phyloP scores from a whole-genome alignment of 106 monocot genomes.

The Apostasia ramifera region DNA sequence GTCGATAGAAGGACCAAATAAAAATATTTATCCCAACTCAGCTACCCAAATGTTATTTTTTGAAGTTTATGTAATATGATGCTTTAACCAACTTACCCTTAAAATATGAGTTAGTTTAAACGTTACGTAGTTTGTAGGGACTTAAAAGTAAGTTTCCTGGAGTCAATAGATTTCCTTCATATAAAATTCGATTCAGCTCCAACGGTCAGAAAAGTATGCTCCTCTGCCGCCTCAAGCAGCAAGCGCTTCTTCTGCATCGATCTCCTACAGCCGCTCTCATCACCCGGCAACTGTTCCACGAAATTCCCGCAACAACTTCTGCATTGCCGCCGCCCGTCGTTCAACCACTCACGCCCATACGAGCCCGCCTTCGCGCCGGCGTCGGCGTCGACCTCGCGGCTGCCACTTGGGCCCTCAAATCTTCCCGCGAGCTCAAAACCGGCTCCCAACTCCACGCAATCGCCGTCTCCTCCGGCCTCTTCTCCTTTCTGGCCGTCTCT shows the following conservation, averaged over 20 bases:
- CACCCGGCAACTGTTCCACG: constrained; percentile 24
- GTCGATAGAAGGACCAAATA: too few species aligned
- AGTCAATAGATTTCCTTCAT: too few species aligned
- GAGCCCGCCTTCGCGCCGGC: constrained; percentile 9
- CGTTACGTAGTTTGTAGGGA: too few species aligned
- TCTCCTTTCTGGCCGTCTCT: constrained; percentile 22
- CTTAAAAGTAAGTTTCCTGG: too few species aligned
- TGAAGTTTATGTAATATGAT: too few species aligned
- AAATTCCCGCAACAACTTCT: constrained; percentile 21
- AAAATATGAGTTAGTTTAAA: too few species aligned
- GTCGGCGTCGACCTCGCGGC: constrained; percentile 13
- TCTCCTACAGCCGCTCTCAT: not conserved
- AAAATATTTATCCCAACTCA: too few species aligned
- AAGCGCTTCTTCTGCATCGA: not conserved
- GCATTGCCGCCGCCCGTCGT: not conserved
- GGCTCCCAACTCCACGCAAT: constrained; percentile 47
- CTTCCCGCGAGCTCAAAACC: not conserved
- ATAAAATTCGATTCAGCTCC: too few species aligned
- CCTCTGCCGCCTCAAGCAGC: not conserved
- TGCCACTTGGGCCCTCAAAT: constrained; percentile 26
- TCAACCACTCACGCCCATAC: constrained; percentile 9
- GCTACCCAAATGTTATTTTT: too few species aligned
- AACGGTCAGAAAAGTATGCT: not conserved
- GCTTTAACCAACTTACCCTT: too few species aligned
- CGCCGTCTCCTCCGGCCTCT: constrained; percentile 36